Evolutionary conservation across 495 filamentous ascomycete genomes (phyloP).

Genomic region (Gamarada debralockiae): DNA sequence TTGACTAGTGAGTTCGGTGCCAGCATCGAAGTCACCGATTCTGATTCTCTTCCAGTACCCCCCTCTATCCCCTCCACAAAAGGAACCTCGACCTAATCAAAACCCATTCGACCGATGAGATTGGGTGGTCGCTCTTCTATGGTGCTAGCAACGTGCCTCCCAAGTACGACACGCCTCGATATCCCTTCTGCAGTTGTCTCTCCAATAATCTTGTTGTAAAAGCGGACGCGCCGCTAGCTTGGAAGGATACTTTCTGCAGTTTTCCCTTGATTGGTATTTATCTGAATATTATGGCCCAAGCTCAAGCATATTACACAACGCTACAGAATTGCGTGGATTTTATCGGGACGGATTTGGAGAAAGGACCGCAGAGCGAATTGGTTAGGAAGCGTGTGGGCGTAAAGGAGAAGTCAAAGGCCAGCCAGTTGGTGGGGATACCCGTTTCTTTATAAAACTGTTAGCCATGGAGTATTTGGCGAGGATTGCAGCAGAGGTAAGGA

Average conservation of each 20-base stretch:
- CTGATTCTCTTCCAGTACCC: no score
- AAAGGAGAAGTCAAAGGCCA: conserved; percentile 36
- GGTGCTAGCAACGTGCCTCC: conserved; percentile 9
- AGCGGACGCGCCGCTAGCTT: conserved; percentile 7
- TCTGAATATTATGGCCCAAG: conserved; percentile 8
- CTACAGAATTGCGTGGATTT: conserved; percentile 14
- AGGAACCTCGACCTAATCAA: conserved; percentile 7
- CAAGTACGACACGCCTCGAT: conserved; percentile 5
- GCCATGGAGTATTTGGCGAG: no score
- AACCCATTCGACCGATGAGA: not conserved
- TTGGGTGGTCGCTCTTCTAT: conserved; percentile 19
- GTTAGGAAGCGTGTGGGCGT: conserved; percentile 12
- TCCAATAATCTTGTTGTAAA: conserved; percentile 6
- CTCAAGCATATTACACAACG: not conserved
- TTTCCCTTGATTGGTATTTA: conserved; percentile 10
- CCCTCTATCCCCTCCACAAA: conserved; percentile 10
- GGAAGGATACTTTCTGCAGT: not conserved
- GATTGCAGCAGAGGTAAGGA: no score
- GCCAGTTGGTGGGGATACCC: no score
- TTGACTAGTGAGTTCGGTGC: no score
- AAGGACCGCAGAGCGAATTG: conserved; percentile 14
- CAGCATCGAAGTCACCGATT: no score
- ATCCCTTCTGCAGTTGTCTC: not conserved
- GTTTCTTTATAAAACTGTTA: no score
- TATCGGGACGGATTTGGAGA: conserved; percentile 16